Evolutionary conservation across 305 asterid species (phyloP).

Genomic region (Fraxinus xanthoxyloides): DNA sequence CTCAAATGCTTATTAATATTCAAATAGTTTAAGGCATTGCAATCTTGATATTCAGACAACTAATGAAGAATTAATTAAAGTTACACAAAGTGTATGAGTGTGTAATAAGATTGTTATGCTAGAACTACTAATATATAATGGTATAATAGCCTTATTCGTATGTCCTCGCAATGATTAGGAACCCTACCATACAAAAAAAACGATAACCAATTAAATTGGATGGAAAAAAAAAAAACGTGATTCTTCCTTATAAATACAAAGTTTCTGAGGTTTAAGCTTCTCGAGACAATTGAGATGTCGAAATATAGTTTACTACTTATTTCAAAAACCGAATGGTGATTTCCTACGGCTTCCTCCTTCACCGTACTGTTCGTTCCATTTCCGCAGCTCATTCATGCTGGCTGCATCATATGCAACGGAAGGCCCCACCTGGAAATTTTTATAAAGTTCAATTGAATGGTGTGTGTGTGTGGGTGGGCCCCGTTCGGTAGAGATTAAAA

Average conservation of each 20-base stretch:
- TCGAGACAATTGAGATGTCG: conserved; percentile 13
- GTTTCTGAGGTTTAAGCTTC: conserved; percentile 15
- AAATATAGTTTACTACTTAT: conserved; percentile 6
- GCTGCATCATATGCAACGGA: conserved; percentile 96
- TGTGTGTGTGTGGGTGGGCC: background rate
- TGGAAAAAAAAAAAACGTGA: background rate
- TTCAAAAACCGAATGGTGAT: conserved; percentile 87
- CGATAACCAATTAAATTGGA: background rate
- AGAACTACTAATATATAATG: conserved; percentile 16
- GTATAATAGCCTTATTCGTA: conserved; percentile 21
- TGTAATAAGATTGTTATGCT: background rate
- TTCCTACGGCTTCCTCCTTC: conserved; percentile 96
- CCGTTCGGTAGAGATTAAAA: too few relatives aligned
- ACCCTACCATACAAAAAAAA: background rate
- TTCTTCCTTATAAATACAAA: conserved; percentile 16
- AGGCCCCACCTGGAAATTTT: conserved; percentile 76
- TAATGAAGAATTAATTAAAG: background rate
- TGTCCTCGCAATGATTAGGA: conserved; percentile 18
- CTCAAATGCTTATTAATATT: background rate
- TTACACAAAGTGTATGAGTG: background rate
- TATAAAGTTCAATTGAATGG: conserved; percentile 2
- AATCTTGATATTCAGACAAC: background rate
- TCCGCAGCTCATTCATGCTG: conserved; percentile 92
- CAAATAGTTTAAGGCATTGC: background rate
- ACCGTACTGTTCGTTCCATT: conserved; percentile 97